Conservation (phyloP, 2,329 filamentous ascomycete species). For the Aspergillus quadrilineatus region DNA sequence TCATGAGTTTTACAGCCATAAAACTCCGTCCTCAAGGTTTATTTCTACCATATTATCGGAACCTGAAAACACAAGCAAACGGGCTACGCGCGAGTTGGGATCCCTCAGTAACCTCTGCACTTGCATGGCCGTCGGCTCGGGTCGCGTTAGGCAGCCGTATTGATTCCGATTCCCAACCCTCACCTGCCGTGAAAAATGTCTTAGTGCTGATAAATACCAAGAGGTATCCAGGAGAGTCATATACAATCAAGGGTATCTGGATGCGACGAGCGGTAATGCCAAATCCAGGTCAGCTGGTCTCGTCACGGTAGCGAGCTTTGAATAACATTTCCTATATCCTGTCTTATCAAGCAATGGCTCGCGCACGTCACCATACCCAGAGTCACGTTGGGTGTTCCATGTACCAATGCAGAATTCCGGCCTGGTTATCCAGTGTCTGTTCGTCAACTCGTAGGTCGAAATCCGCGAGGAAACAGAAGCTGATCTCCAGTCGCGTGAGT, state of each 20-base stretch:
- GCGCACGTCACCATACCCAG: neutral
- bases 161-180: conserved; percentile 7
- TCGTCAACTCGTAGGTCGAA: conserved; percentile 72
- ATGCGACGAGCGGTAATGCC: neutral
- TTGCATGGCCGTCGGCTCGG: neutral
- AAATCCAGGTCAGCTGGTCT: neutral
- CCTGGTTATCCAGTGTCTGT: conserved; percentile 54
- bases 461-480: conserved; percentile 80
- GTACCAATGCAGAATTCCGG: conserved; percentile 35
- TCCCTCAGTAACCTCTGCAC: neutral
- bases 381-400: neutral
- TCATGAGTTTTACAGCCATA: neutral
- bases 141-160: conserved; percentile 11
- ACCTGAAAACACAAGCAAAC: neutral
- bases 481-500: conserved; percentile 81
- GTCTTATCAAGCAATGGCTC: neutral
- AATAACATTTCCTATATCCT: neutral
- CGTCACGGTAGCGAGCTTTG: neutral
- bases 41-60: neutral
- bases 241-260: neutral
- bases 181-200: conserved; percentile 1
- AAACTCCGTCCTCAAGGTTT: neutral
- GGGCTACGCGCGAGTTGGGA: neutral
- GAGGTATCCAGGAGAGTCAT: conserved; percentile 2
- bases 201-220: conserved; percentile 4